These are phyloP conservation scores for Phaseolus coccineus DNA, from an alignment of 331 rosid species.

Conservation along the genomic window DNA sequence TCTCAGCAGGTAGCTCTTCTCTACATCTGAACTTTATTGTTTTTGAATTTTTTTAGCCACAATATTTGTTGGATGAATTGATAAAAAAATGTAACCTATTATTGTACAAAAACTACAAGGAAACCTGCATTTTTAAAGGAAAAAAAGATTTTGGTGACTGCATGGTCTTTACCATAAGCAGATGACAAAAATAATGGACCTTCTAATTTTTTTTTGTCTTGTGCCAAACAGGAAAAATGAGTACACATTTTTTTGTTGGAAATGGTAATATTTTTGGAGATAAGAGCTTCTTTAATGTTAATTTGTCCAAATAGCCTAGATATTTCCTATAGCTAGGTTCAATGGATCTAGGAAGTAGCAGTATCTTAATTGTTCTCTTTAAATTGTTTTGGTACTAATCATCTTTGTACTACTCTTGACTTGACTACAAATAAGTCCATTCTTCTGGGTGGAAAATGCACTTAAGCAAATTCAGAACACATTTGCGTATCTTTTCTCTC, in stretches of 20 bases:
- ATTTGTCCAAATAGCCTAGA: not conserved
- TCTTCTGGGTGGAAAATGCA: not conserved
- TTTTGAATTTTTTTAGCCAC: not conserved
- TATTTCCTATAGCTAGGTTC: not conserved
- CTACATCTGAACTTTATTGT: not conserved
- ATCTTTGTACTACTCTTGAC: not conserved
- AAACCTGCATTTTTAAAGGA: not conserved
- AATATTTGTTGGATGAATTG: constrained; percentile 18
- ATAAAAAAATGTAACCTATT: not conserved
- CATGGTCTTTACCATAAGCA: constrained; percentile 12
- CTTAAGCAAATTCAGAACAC: not conserved
- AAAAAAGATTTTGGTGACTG: not conserved
- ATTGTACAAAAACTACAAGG: not conserved
- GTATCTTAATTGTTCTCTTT: not conserved
- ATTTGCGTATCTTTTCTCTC: not conserved
- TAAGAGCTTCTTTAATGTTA: not conserved
- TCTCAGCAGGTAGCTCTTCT: constrained; percentile 69
- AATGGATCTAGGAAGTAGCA: not conserved
- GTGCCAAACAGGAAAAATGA: not conserved
- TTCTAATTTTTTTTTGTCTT: not conserved
- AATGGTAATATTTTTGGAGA: not conserved
- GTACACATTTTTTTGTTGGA: not conserved
- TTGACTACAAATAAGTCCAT: not conserved
- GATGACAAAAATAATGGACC: not conserved
- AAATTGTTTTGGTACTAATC: not conserved